Base-by-base conservation (phyloP, 192 early-diverging fungal genomes). In the Chytriomyces sp. region DNA sequence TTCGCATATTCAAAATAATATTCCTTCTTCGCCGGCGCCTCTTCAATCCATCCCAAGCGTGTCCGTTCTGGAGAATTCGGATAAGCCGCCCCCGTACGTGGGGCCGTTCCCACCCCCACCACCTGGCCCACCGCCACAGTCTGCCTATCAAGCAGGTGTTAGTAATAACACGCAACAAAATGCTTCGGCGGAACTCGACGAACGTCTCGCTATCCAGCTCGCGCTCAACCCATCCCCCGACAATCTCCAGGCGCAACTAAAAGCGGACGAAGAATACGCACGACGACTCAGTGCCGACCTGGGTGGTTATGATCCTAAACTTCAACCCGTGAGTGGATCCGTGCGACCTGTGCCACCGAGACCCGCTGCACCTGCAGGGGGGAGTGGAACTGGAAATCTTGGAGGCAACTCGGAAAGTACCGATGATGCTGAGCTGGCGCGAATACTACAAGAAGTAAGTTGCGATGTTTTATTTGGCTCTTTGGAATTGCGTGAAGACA, bases 401-500 rank as follows among this genome's bases (percentile, higher is more conserved):
- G 35, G 35, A 35, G 35, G 35, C 35, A 35, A 35, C 35, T 57
- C 53, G 43, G 67, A 47, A 24, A 13, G n/a, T 47, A 26, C 18
- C 35, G 35, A 43, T 26, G 63, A 64, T 26, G 63, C 63, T 64
- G 63, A 64, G 24, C 24, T 64, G 63, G 63, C 63, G 6, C 63
- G 63, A 13, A 64, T 64, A 13, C 7, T 64, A 26, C 63, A 64
- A 64, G 63, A 64, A 26, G 63, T 64, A 13, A 43, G 63, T 13
- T 60, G 57, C 57, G 2, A 64, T 28, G 11, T 26, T 6, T 64
- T 64, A 1, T 26, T 13, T 20, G 53, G 13, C 53, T 57, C 2
- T 57, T 57, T 57, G 16, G 20, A n/a, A 20, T n/a, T 13, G 20
- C 53, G 53, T 57, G 53, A 57, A 13, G 5, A 57, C 35, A 35